Evolutionary conservation across 2,329 filamentous ascomycete genomes (phyloP).

Genomic region (Ophiostoma perfectum): DNA sequence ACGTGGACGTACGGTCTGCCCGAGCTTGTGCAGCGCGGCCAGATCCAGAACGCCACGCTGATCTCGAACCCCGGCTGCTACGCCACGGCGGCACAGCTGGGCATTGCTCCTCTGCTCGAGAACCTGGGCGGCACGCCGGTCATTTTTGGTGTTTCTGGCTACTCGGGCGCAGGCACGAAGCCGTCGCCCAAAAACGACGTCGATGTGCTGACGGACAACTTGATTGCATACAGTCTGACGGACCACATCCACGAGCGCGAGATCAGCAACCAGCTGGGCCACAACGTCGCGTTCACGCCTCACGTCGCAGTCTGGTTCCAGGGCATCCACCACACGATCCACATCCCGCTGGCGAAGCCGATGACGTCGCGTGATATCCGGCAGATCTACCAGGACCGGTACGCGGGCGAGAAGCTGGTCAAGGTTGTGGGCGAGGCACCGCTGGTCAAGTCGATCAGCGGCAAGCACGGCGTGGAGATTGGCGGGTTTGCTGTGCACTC

Average conservation of each 20-base stretch:
- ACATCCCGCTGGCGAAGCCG: slow-evolving; percentile 74
- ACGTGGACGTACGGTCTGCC: slow-evolving; percentile 87
- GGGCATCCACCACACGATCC: slow-evolving; percentile 88
- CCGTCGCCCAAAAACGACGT: slow-evolving; percentile 91
- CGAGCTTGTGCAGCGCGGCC: slow-evolving; percentile 70
- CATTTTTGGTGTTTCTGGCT: slow-evolving; percentile 87
- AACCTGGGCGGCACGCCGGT: slow-evolving; percentile 72
- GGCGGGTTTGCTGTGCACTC: slow-evolving; percentile 92
- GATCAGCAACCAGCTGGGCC: slow-evolving; percentile 70
- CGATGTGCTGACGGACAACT: slow-evolving; percentile 72
- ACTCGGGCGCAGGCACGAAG: slow-evolving; percentile 92
- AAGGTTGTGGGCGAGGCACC: slow-evolving; percentile 87
- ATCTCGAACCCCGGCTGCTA: slow-evolving; percentile 96
- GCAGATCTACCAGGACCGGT: slow-evolving; percentile 91
- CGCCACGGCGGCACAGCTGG: slow-evolving; percentile 85
- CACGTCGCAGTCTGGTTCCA: slow-evolving; percentile 98
- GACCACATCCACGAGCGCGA: slow-evolving; percentile 95
- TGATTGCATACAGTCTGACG: slow-evolving; percentile 85
- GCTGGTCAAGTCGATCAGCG: slow-evolving; percentile 74
- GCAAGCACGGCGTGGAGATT: slow-evolving; percentile 86
- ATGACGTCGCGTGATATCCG: slow-evolving; percentile 91
- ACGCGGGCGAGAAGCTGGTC: slow-evolving; percentile 90
- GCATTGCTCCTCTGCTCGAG: slow-evolving; percentile 74
- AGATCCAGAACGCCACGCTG: slow-evolving; percentile 70
- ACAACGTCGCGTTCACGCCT: slow-evolving; percentile 75